phyloP scores from a whole-genome alignment of 306 rosid genomes.

The Quercus rubra region DNA sequence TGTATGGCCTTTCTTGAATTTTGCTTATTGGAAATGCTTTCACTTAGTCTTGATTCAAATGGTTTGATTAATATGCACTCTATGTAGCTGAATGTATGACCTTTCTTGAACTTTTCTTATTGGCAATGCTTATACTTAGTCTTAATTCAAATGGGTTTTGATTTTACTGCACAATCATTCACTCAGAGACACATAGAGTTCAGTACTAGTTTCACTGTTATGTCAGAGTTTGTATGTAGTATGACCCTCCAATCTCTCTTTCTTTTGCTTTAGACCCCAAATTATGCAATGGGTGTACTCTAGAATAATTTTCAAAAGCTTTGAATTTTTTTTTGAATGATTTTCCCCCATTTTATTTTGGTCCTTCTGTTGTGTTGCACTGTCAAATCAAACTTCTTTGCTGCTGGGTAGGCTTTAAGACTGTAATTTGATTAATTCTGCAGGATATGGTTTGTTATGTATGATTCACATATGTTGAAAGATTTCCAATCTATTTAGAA shows the following conservation, averaged over 20 bases:
- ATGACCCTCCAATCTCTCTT: not conserved
- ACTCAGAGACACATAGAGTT: not conserved
- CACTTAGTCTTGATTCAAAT: too few species aligned
- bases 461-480: not conserved
- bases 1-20: not conserved
- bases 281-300: not conserved
- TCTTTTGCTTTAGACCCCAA: not conserved
- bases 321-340: not conserved
- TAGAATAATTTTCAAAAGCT: not conserved
- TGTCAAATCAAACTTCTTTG: too few species aligned
- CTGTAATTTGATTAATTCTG: not conserved
- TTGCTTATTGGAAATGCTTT: too few species aligned
- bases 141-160: constrained; percentile 15
- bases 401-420: not conserved
- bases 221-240: not conserved
- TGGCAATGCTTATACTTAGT: constrained; percentile 6
- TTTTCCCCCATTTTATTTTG: not conserved
- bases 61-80: not conserved
- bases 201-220: not conserved
- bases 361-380: not conserved
- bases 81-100: not conserved
- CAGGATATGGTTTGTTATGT: not conserved
- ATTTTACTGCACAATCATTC: not conserved
- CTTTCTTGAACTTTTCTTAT: not conserved
- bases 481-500: not conserved